Base-by-base conservation (phyloP, 768 basidiomycete species). In the Termitomyces heimii region DNA sequence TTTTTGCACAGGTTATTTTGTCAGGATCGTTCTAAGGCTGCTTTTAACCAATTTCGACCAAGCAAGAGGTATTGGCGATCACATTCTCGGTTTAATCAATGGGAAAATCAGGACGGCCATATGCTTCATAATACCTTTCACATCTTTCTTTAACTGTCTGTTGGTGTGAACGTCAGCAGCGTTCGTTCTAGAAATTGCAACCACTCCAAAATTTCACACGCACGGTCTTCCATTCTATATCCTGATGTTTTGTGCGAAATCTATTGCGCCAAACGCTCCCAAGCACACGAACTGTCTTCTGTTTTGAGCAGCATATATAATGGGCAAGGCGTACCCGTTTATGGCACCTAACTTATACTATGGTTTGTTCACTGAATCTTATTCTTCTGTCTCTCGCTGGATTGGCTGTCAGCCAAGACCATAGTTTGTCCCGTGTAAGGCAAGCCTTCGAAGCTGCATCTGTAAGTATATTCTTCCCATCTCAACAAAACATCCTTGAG, bases 381-480 rank as follows among this genome's bases (percentile, higher is more conserved):
- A 37, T 53, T 35, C 48, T 64, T 18, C 53, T 66, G 24, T 48
- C 56, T 7, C 43, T 64, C 24, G 35, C 55, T 22, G 54, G 58
- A 20, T 47, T 67, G n/a, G 62, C 57, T 28, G 53, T 47, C 12
- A 65, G 64, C n/a, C 68, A 70, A 55, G 69, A 71, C 43, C 62
- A 46, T 10, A 65, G 57, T 40, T 20, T 71, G 9, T 51, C 29
- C 10, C 47, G 43, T 1, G 70, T 70, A 12, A 64, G 55, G 50
- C 18, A 57, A 18, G 67, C 69, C 5, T 71, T 71, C 29, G 55
- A 67, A 4, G 55, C 56, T 6, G 70, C 69, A 18, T 57, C 65
- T 40, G 70, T 66, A 34, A 53, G 65, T 51, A 28, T 20, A 16
- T n/a, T 20, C 34, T 48, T 13, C 31, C 32, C 43, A 16, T 24